Conservation (phyloP, 176 grass and related monocot genomes). For the bread wheat (Triticum aestivum) region DNA sequence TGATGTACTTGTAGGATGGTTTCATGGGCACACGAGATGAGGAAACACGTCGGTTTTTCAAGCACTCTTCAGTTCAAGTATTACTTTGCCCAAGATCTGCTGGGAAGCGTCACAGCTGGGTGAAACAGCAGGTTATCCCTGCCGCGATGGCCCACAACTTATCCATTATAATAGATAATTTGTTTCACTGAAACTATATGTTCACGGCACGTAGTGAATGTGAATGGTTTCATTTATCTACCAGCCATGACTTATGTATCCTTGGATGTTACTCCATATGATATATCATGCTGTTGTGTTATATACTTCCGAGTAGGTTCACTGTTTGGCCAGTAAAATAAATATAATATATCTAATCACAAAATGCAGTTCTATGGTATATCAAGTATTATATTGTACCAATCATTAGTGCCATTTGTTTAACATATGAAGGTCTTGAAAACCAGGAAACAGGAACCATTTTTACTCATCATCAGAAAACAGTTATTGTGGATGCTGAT, state of each 20-base stretch:
- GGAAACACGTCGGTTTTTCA: slow-evolving; percentile 85
- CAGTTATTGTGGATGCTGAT: slow-evolving; percentile 86
- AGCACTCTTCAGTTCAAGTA: slow-evolving; percentile 88
- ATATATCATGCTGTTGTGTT: background rate
- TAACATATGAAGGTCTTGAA: slow-evolving; percentile 19
- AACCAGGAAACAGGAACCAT: slow-evolving; percentile 90
- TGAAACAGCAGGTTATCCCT: slow-evolving; percentile 72
- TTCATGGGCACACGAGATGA: slow-evolving; percentile 76
- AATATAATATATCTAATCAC: background rate
- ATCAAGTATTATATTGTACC: background rate
- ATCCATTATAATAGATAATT: slow-evolving; percentile 9
- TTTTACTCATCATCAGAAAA: slow-evolving; percentile 99
- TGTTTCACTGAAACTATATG: slow-evolving; percentile 1
- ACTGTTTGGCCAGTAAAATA: background rate
- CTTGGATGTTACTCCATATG: background rate
- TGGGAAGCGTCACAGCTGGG: slow-evolving; percentile 70
- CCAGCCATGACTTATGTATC: background rate
- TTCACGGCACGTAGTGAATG: background rate
- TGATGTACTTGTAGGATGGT: slow-evolving; percentile 46
- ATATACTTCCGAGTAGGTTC: background rate
- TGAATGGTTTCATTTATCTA: background rate
- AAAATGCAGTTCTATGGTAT: background rate
- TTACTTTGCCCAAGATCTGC: slow-evolving; percentile 77
- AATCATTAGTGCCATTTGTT: slow-evolving; percentile 27
- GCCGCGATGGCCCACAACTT: slow-evolving; percentile 8